Evolutionary conservation across 768 basidiomycete genomes (phyloP).

Genomic region (Agrocybe chaxingu): DNA sequence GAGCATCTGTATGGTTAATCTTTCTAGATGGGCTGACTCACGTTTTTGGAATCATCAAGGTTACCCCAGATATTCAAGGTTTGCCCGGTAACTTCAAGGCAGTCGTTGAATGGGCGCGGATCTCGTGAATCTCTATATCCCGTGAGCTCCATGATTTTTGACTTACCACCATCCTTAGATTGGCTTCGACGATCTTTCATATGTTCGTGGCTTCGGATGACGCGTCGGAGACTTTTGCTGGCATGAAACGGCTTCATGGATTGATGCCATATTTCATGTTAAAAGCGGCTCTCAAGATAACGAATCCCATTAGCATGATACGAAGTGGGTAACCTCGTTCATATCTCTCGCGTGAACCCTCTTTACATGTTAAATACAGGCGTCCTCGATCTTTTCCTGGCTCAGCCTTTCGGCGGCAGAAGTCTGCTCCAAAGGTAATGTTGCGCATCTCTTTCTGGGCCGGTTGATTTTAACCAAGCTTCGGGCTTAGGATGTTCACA

Average conservation of each 20-base stretch:
- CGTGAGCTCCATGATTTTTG: not conserved
- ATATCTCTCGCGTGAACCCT: not conserved
- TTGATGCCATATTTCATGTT: conserved; percentile 98
- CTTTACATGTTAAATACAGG: conserved; percentile 26
- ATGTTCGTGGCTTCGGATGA: conserved; percentile 91
- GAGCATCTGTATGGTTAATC: not conserved
- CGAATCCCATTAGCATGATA: conserved; percentile 96
- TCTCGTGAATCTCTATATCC: conserved; percentile 63
- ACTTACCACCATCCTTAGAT: conserved; percentile 37
- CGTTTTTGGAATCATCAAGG: conserved; percentile 86
- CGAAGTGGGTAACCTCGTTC: conserved; percentile 48
- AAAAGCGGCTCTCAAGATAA: conserved; percentile 86
- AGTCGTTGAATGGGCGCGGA: conserved; percentile 94
- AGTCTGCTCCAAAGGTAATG: conserved; percentile 84
- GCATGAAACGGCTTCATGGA: conserved; percentile 90
- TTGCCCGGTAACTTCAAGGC: conserved; percentile 84
- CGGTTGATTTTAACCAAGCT: conserved; percentile 1
- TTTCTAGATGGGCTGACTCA: conserved; percentile 78
- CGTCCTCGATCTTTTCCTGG: conserved; percentile 91
- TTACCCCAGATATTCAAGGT: conserved; percentile 70
- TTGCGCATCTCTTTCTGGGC: not conserved
- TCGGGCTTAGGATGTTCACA: conserved; percentile 80
- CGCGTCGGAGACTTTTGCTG: conserved; percentile 83
- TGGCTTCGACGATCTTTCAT: conserved; percentile 96
- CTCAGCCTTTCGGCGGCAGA: conserved; percentile 92